phyloP scores from a whole-genome alignment of 192 early-diverging fungal species.

The Backusella morwellensis region DNA sequence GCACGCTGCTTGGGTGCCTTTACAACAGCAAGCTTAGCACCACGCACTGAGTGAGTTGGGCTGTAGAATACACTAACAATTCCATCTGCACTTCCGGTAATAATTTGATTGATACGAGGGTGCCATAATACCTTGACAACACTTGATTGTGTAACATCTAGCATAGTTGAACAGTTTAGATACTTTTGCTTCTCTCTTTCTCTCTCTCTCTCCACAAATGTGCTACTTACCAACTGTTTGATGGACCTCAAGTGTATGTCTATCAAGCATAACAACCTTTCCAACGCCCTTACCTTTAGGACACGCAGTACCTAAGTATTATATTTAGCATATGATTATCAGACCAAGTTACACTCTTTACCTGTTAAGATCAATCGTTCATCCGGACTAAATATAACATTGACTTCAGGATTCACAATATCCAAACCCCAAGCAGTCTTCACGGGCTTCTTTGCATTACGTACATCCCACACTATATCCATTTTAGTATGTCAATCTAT shows the following conservation, averaged over 20 bases:
- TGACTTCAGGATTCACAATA: conserved; percentile 69
- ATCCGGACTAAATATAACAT: conserved; percentile 83
- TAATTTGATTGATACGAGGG: conserved; percentile 79
- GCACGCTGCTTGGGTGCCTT: conserved; percentile 66
- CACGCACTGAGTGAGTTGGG: conserved; percentile 60
- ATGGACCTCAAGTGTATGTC: conserved; percentile 53
- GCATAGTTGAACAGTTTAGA: not conserved
- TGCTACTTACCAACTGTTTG: conserved; percentile 47
- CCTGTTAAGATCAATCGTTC: conserved; percentile 79
- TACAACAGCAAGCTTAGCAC: conserved; percentile 67
- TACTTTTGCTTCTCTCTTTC: too few species aligned
- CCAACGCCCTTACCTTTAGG: conserved; percentile 71
- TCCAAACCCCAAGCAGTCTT: conserved; percentile 50
- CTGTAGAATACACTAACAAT: conserved; percentile 76
- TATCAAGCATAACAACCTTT: conserved; percentile 65
- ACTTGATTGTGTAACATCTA: conserved; percentile 50
- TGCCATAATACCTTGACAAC: conserved; percentile 87
- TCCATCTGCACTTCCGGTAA: conserved; percentile 76
- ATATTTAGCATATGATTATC: not conserved
- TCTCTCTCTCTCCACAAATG: not conserved
- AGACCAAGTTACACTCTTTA: not conserved
- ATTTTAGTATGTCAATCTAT: not conserved
- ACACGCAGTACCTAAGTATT: conserved; percentile 47
- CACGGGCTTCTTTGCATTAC: conserved; percentile 71
- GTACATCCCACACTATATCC: conserved; percentile 78